Evolutionary conservation across 2,329 filamentous ascomycete genomes (phyloP).

Genomic region (Pseudocercospora musae): DNA sequence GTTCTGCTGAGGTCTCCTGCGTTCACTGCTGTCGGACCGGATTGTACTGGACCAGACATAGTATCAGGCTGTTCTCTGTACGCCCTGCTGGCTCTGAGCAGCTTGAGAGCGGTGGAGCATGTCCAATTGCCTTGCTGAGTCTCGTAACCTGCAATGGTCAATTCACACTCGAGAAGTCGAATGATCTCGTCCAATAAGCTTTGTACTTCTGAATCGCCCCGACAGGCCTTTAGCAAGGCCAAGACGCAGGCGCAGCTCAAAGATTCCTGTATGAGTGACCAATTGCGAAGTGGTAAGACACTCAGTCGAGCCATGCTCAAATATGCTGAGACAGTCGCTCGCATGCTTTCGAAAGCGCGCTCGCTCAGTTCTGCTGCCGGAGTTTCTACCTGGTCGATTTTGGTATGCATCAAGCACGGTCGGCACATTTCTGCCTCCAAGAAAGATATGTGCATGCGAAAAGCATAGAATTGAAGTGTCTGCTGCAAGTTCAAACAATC

Average conservation of each 20-base stretch:
- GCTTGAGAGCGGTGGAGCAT: background rate
- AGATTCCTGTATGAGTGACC: background rate
- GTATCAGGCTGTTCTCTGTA: background rate
- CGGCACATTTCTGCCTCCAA: background rate
- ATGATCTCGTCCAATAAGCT: background rate
- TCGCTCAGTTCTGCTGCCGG: background rate
- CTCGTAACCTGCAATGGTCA: background rate
- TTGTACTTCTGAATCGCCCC: background rate
- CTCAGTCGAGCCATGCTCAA: background rate
- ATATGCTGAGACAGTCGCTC: background rate
- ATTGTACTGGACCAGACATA: background rate
- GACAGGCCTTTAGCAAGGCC: background rate
- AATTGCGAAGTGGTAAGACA: background rate
- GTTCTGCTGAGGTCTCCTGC: background rate
- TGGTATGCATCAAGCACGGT: background rate
- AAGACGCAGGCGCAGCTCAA: constrained; percentile 1
- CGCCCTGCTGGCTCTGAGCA: background rate
- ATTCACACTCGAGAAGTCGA: background rate
- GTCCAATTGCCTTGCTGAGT: background rate
- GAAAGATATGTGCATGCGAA: background rate
- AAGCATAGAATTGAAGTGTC: background rate
- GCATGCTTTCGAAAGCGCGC: background rate
- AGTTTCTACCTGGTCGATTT: background rate
- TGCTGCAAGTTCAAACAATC: background rate
- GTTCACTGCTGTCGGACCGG: background rate